Percentiles rank a stretch among this genome's conserved stretches.
Conservation (phyloP, 83 land plant genomes). For the Diphasiastrum complanatum region DNA sequence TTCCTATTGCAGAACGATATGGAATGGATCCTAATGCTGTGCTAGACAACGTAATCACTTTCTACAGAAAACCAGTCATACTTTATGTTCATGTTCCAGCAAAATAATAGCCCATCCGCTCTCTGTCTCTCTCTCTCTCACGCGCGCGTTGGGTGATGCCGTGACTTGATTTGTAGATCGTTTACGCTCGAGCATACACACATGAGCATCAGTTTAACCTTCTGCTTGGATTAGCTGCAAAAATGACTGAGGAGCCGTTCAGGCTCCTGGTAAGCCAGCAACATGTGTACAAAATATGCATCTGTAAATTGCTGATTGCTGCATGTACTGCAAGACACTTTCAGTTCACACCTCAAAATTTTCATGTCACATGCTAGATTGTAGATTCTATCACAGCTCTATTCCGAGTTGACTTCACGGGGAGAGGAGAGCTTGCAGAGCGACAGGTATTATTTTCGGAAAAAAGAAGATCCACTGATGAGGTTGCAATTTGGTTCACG, state of each 20-base stretch:
- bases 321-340: neutral
- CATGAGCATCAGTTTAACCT: conserved; percentile 92
- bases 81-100: neutral
- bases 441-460: conserved; percentile 55
- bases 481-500: neutral
- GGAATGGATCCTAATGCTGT: conserved; percentile 90
- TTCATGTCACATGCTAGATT: conserved; percentile 39
- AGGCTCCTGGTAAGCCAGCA: conserved; percentile 61
- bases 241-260: conserved; percentile 99
- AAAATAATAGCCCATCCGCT: neutral
- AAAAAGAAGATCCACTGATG: neutral
- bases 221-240: conserved; percentile 73
- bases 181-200: conserved; percentile 98
- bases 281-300: conserved; percentile 1
- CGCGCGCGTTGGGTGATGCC: too few relatives aligned
- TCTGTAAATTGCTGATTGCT: neutral
- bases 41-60: conserved; percentile 73
- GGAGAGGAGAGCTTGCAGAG: conserved; percentile 95
- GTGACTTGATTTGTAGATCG: conserved; percentile 42
- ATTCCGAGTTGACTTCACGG: conserved; percentile 91
- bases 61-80: neutral
- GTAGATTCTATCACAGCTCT: conserved; percentile 87
- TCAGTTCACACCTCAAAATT: neutral
- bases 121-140: too few relatives aligned
- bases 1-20: conserved; percentile 87